Base-by-base conservation (phyloP, 768 basidiomycete genomes). In the Trichaptum fuscoviolaceum region DNA sequence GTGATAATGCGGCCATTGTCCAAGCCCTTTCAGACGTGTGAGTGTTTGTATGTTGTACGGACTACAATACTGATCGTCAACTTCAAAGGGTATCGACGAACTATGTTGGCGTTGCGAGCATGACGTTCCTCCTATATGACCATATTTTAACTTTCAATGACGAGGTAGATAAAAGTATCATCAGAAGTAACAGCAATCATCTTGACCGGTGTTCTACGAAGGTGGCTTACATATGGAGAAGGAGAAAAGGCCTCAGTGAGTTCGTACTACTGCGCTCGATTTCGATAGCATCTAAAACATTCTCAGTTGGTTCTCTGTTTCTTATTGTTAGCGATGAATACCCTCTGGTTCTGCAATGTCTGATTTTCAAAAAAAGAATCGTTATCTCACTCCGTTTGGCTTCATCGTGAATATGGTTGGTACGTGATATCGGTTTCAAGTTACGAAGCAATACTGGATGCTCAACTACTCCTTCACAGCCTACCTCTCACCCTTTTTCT, bases 61-160 rank as follows among this genome's bases (percentile, higher is more conserved):
- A 24, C 3, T 2, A 61, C 10, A 34, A 24, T 7, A 52, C 10
- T 52, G 59, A 61, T 61, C 23, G 59, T 17, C 25, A 61, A 34
- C n/a, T n/a, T 25, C 59, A 25, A 25, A 61, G 59, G 30, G 3
- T 61, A 61, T 61, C 30, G 9, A 61, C 30, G 24, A 25, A 61
- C 25, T 61, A 61, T 34, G 59, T 61, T 25, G 59, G 59, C 24
- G 24, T 61, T 9, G 59, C 59, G 10, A 61, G 59, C 30, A 25
- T 25, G 24, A 61, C 59, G 30, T 61, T 61, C 23, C 59, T 61
- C 15, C 25, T 61, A 25, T 61, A 61, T 61, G 59, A 61, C 24
- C 59, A 61, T 17, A 2, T 61, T 18, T 23, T 61, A 9, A 61
- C 59, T 25, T 61, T 61, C 30, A 23, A 20, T 61, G 59, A 61